phyloP scores from a whole-genome alignment of 202 grass and related monocot genomes.

The Musa balbisiana region DNA sequence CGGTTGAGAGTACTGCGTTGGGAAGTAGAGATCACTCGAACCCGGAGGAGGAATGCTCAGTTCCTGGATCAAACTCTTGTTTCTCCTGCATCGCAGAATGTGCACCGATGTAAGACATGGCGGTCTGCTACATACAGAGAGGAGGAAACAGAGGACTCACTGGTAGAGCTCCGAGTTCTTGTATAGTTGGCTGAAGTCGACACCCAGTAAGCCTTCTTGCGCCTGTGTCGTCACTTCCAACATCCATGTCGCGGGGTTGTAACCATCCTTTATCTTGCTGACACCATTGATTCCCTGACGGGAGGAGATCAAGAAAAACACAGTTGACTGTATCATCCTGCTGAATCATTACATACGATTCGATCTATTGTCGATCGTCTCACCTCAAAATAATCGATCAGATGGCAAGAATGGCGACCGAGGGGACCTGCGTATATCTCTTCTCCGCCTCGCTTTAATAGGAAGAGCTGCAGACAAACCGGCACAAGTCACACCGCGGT shows the following conservation, averaged over 20 bases:
- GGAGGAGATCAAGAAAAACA: background rate
- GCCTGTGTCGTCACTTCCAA: constrained; percentile 61
- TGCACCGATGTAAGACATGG: too few species aligned
- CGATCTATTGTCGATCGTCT: background rate
- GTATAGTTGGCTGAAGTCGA: constrained; percentile 46
- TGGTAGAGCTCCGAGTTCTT: constrained; percentile 70
- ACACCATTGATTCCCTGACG: constrained; percentile 52
- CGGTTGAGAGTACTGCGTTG: constrained; percentile 37
- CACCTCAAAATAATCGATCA: constrained; percentile 2
- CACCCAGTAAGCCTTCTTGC: constrained; percentile 55
- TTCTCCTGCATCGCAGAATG: constrained; percentile 30
- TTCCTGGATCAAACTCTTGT: constrained; percentile 40
- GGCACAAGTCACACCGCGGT: background rate
- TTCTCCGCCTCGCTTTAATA: background rate
- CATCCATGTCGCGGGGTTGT: constrained; percentile 95
- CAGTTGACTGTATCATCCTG: too few species aligned
- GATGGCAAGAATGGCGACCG: background rate
- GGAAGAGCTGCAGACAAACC: background rate
- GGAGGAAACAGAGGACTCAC: constrained; percentile 26
- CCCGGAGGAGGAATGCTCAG: constrained; percentile 37
- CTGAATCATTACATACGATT: too few species aligned
- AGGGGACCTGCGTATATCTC: background rate
- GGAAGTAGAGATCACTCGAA: constrained; percentile 47
- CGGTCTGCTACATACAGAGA: too few species aligned
- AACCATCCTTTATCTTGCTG: constrained; percentile 64